Evolutionary conservation across 2,329 filamentous ascomycete species (phyloP), one percentile per base, ranked within the genome.

Genomic region (Apiospora kogelbergensis): DNA sequence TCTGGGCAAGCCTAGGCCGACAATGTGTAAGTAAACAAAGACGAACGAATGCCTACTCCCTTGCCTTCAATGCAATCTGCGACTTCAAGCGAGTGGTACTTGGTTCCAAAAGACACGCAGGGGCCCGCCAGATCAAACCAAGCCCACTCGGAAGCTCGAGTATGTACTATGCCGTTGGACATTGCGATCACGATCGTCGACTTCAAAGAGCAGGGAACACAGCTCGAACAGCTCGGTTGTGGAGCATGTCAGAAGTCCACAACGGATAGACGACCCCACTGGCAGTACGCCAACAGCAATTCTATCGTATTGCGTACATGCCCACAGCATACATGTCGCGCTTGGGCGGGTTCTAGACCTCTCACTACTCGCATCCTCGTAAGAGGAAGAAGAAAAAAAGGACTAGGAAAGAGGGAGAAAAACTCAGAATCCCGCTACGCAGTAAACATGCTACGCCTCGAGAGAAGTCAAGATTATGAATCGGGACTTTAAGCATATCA

Each of bases 171-270:
- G 17, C 13, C 26, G 3, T 60, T n/a, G 53, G 26, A 11, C 53
- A 37, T 37, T 30, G 53, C 53, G 53, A 60, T 60, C 53, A 60
- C 53, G 53, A 60, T 60, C 53, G 17, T 60, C 53, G 53, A 37
- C 17, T 37, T 33, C 7, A 11, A 30, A 17, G 53, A 37, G 53
- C 30, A 60, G 53, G 26, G 48, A 57, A 57, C 48, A 33, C 26
- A 33, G 26, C 30, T 30, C 48, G 48, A 57, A 33, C 48, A 30
- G 48, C 26, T 57, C 48, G 26, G 26, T 15, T 57, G 48, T 57
- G 48, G 48, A 57, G 24, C 2, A 26, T 30, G 26, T 57, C 48
- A 6, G 15, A 33, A 57, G 10, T 30, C 48, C 48, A 57, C 48
- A 57, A 57, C 48, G 48, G 48, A 57, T 57, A 57, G 48, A 57